Evolutionary conservation across 148 eudicot species (phyloP), one percentile per base, ranked within the genome.

Genomic region (Amaranthus cruentus): DNA sequence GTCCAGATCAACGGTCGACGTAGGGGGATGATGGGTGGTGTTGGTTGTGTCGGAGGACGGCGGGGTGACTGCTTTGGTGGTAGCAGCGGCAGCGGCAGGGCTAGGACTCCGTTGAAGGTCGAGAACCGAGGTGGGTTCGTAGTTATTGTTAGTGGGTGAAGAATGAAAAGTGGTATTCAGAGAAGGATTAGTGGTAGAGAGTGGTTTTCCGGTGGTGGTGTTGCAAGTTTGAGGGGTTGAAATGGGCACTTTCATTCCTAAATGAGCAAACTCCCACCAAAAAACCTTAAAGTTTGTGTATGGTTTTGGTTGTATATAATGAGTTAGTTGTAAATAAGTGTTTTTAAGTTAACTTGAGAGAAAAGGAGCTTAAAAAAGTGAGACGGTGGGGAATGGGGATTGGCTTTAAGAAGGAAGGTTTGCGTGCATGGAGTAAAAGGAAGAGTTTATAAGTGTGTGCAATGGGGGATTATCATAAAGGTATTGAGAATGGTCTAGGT

Each of bases 41-140:
- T 55, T 56, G 7, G 6, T 43, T 2, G 57, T 62, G 15, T 76
- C 61, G 1, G 76, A 62, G 1, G 74, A 4, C 63, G 50, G 71
- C 18, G 9, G 72, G 46, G 74, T 66, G 18, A 74, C 62, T n/a
- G 75, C 52, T 21, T 65, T 9, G 11, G 69, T 64, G 18, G 77
- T 18, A 4, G 71, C 62, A 38, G 77, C 44, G 2, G 71, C 62
- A 0, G 77, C 56, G 2, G 78, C 66, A 1, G 87, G 85, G 78
- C 89, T 85, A 0, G 95, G 96, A 79, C 93, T 94, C 59, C 87
- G 77, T 14, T 85, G 86, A 64, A 89, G 87, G 74, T 91, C 98
- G 14, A 90, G 87, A 44, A 89, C 98, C 49, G 97, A 91, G 63
- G 91, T 94, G 54, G 97, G 97, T 70, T 91, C 97, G 97, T 86